Evolutionary conservation across 1,284 basidiomycete genomes (phyloP), one percentile per base, ranked within the genome.

Genomic region (Rhizopogon parksii): DNA sequence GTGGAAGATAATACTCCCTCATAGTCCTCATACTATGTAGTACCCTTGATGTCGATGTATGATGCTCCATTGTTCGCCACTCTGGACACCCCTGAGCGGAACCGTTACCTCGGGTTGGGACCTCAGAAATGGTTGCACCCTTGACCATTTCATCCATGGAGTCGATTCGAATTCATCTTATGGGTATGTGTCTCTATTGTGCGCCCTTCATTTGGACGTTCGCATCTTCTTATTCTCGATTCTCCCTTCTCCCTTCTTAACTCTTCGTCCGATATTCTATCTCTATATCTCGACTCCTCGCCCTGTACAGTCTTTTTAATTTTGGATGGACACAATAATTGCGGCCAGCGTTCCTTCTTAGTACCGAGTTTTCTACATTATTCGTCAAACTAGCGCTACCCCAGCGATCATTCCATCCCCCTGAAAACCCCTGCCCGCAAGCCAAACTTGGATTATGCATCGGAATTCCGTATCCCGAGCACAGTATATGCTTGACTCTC

Each of bases 321-420:
- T 27, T 27, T 27, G 7, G 27, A 3, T 27, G 27, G 27, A 27
- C 8, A 27, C 1, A 27, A 27, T 27, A 27, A 27, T 9, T 12
- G 40, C 15, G 15, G 15, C 15, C 40, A 30, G 3, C 6, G 12
- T 42, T 42, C 25, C 30, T 15, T 42, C 25, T 42, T 25, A 27
- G 7, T 9, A 27, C 4, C 21, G 21, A 24, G 21, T 24, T 6
- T 24, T 24, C 21, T 24, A 24, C 21, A 7, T 27, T 27, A 9
- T 27, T 27, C 7, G 27, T 27, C 27, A 9, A 9, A 36, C 15
- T 19, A 46, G 46, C 52, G 58, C 42, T 46, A 50, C 17, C 45
- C 51, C 40, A 34, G 45, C 30, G 4, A 32, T 32, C 12, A 9
- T 32, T 32, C 30, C 9, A 32, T 27, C 25, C 5, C 6, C 5